These are phyloP conservation scores for Coemansia sp. DNA, from an alignment of 192 early-diverging fungal genomes.

Conservation along the genomic window DNA sequence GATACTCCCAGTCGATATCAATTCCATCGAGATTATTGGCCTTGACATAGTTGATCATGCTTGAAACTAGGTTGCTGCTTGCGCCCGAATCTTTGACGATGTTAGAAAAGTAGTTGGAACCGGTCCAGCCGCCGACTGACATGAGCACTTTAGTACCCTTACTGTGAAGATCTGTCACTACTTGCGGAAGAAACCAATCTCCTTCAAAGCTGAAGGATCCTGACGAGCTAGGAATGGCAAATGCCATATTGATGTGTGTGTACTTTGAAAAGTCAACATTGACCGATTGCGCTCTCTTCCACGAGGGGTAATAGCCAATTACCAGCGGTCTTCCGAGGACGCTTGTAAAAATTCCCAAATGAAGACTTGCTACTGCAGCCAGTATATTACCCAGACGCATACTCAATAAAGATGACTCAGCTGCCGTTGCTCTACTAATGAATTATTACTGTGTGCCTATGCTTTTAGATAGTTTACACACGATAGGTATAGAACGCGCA, in stretches of 20 bases:
- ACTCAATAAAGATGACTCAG: background rate
- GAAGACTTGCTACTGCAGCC: no score
- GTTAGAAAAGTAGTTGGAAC: slow-evolving; percentile 47
- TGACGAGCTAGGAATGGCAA: slow-evolving; percentile 46
- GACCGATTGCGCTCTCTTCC: slow-evolving; percentile 19
- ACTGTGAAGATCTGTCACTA: slow-evolving; percentile 49
- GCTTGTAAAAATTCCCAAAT: no score
- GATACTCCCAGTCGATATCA: slow-evolving; percentile 77
- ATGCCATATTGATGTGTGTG: slow-evolving; percentile 69
- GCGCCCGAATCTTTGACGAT: slow-evolving; percentile 5
- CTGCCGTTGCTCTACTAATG: background rate
- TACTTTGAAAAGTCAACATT: slow-evolving; percentile 47
- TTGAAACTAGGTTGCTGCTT: slow-evolving; percentile 46
- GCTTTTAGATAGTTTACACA: background rate
- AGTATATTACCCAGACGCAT: background rate
- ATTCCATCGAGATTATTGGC: slow-evolving; percentile 64
- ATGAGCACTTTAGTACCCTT: slow-evolving; percentile 58
- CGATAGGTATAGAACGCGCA: no score
- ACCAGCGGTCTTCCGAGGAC: slow-evolving; percentile 5
- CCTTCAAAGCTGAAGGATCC: slow-evolving; percentile 29
- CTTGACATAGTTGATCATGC: slow-evolving; percentile 51
- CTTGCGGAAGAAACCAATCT: slow-evolving; percentile 16
- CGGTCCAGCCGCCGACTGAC: slow-evolving; percentile 70
- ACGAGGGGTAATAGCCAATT: slow-evolving; percentile 32
- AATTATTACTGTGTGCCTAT: background rate